phyloP scores from a whole-genome alignment of 2,329 filamentous ascomycete genomes.

The Venturia carpophila region DNA sequence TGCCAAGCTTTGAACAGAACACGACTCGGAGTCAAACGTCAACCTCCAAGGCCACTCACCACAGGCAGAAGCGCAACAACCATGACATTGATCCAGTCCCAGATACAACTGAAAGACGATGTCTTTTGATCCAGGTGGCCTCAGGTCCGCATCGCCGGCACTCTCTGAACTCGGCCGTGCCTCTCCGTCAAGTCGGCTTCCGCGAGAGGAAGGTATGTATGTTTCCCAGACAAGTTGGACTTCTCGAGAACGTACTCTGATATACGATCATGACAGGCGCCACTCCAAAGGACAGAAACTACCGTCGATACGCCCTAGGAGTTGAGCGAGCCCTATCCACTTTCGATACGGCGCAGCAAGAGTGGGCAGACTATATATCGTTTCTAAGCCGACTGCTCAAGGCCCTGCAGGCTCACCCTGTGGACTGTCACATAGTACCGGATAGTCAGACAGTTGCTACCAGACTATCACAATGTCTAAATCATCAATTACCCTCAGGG shows the following conservation, averaged over 20 bases:
- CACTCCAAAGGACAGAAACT: slow-evolving; percentile 56
- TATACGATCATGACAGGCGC: slow-evolving; percentile 43
- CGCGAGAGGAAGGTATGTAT: slow-evolving; percentile 68
- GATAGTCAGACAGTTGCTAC: slow-evolving; percentile 79
- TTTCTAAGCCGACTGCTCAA: slow-evolving; percentile 88
- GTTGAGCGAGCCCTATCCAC: slow-evolving; percentile 81
- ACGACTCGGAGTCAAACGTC: no score
- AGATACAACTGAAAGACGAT: slow-evolving; percentile 36
- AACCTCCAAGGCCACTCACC: neutral
- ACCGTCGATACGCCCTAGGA: slow-evolving; percentile 80
- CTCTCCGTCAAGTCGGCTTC: slow-evolving; percentile 66
- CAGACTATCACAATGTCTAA: slow-evolving; percentile 88
- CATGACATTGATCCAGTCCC: neutral
- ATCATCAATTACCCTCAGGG: slow-evolving; percentile 84
- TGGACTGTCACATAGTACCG: slow-evolving; percentile 62
- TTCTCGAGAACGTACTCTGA: neutral
- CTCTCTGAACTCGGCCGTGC: slow-evolving; percentile 64
- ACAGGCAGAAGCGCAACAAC: neutral
- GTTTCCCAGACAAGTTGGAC: slow-evolving; percentile 20
- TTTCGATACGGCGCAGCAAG: slow-evolving; percentile 88
- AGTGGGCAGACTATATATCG: slow-evolving; percentile 99
- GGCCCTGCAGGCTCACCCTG: slow-evolving; percentile 80
- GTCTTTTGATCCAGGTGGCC: slow-evolving; percentile 54
- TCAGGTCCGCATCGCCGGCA: slow-evolving; percentile 63
- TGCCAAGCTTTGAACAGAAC: neutral